Conservation (phyloP, 305 asterid genomes). For the Fraxinus floribunda region DNA sequence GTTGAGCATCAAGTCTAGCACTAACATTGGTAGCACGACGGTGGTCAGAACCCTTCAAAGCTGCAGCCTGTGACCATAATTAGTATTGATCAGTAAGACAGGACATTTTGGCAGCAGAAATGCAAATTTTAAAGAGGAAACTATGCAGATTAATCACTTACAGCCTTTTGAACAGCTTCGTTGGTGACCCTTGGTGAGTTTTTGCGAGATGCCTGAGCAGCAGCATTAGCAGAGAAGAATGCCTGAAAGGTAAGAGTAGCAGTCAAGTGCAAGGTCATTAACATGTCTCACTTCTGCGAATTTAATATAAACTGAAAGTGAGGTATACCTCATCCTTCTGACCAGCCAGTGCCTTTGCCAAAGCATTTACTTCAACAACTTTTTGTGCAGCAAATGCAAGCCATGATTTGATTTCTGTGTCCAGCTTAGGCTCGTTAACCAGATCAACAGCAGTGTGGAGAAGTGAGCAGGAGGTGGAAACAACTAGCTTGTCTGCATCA, state of each 20-base stretch:
- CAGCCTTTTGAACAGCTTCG: not conserved
- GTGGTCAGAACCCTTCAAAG: conserved; percentile 67
- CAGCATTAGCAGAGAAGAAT: not conserved
- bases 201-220: not conserved
- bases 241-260: not conserved
- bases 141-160: not conserved
- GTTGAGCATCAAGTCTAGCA: conserved; percentile 77
- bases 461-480: not conserved
- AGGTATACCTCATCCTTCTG: not conserved
- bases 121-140: not conserved
- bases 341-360: not conserved
- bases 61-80: conserved; percentile 45
- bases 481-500: not conserved
- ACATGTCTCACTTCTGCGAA: not conserved
- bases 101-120: not conserved
- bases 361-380: not conserved
- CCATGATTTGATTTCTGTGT: not conserved
- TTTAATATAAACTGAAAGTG: not conserved
- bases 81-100: not conserved
- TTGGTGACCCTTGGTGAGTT: not conserved
- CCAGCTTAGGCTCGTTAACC: not conserved
- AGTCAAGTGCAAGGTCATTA: not conserved
- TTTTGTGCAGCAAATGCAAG: not conserved
- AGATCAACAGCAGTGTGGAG: not conserved
- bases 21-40: conserved; percentile 72